phyloP scores from a whole-genome alignment of 441 rosid genomes.

The Croton setiger region DNA sequence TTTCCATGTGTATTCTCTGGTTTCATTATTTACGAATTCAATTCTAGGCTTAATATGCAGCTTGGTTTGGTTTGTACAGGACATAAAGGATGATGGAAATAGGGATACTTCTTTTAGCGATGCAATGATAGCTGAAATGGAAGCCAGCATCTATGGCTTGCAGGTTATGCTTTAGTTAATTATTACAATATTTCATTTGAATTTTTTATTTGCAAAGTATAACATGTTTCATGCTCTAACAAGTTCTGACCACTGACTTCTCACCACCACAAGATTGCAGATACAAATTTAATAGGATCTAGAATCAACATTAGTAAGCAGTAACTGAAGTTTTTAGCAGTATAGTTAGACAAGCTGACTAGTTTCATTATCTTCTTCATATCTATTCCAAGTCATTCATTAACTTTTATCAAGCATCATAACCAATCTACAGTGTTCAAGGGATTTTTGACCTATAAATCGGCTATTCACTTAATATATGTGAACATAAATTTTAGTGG shows the following conservation, averaged over 20 bases:
- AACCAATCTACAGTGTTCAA: too few relatives aligned
- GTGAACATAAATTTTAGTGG: not conserved
- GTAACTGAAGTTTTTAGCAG: not conserved
- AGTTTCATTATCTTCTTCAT: not conserved
- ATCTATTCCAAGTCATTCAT: not conserved
- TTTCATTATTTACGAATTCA: constrained; percentile 12
- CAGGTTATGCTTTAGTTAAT: constrained; percentile 44
- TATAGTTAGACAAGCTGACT: not conserved
- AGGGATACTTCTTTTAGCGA: constrained; percentile 40
- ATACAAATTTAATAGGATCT: not conserved
- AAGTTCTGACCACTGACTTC: constrained; percentile 7
- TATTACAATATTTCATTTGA: not conserved
- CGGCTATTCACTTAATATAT: not conserved
- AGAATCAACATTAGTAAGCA: not conserved
- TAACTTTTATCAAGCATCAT: too few relatives aligned
- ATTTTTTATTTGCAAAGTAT: not conserved
- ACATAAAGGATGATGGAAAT: constrained; percentile 29
- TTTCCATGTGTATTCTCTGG: not conserved
- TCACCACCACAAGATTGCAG: not conserved
- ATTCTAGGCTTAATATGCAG: constrained; percentile 13
- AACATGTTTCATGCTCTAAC: not conserved
- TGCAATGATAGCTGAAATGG: constrained; percentile 63
- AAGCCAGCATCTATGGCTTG: constrained; percentile 77
- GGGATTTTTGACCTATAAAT: not conserved
- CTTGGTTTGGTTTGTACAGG: constrained; percentile 36